Evolutionary conservation across 164 flowering plant species (phyloP), one percentile per base, ranked within the genome.

Genomic region (Tetrastigma voinierianum): DNA sequence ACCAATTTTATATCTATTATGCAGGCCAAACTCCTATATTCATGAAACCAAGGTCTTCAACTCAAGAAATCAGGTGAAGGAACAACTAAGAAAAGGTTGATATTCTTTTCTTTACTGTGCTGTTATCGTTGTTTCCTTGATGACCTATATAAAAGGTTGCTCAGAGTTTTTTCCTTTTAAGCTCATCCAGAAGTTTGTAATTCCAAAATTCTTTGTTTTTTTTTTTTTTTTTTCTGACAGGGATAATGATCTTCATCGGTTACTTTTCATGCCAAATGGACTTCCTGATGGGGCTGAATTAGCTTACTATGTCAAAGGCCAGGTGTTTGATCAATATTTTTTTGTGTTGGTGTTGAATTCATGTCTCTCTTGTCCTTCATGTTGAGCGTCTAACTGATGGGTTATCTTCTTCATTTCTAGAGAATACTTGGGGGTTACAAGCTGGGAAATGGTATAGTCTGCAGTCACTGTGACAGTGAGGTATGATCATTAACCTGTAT

Each of bases 201-300:
- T 18, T 56, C 18, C 55, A 32, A 9, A 25, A 61, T 49, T 61
- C 1, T 47, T 45, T 13, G 9, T 23, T 11, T 23, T n/a, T n/a
- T n/a, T n/a, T n/a, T n/a, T n/a, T n/a, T n/a, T n/a, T n/a, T 57
- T 58, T 66, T 7, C 61, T 69, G 48, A 58, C 81, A 93, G 97
- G 88, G 96, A 93, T 65, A 91, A 91, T 78, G 93, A 90, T 80
- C 77, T 94, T 52, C 98, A 94, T 73, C 80, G 88, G 23, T 67
- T 86, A 32, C 87, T 94, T 70, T 94, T 94, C 69, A 72, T 87
- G 90, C 94, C 94, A 40, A 86, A 87, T 77, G 98, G 98, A 46
- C 97, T 94, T 57, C 93, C 93, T 24, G 97, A 94, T 88, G 97
- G 98, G 54, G 86, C 91, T 61, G 81, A 81, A 51, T 75, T 94